phyloP scores from a whole-genome alignment of 2,329 filamentous ascomycete species.

The Colletotrichum sp. region DNA sequence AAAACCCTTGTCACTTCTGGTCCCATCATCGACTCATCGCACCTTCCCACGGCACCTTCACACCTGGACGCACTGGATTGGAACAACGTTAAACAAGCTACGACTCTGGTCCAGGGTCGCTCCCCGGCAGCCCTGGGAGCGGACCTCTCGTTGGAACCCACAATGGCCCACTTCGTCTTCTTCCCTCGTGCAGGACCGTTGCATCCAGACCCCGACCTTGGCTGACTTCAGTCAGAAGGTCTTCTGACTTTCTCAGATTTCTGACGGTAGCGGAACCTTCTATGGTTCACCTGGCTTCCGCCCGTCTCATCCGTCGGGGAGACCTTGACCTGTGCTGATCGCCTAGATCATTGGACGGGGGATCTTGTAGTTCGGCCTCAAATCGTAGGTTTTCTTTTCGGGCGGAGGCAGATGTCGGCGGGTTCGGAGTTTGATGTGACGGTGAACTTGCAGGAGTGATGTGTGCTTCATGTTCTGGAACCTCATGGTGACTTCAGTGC shows the following conservation, averaged over 20 bases:
- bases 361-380: not conserved
- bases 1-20: not conserved
- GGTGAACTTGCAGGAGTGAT: not conserved
- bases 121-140: conserved; percentile 7
- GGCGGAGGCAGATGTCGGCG: not conserved
- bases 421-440: not conserved
- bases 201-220: conserved; percentile 1
- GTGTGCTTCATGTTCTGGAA: not conserved
- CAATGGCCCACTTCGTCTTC: not conserved
- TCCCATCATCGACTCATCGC: conserved; percentile 1
- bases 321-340: not conserved
- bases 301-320: not conserved
- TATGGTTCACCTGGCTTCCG: not conserved
- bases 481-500: not conserved
- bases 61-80: not conserved
- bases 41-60: not conserved
- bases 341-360: not conserved
- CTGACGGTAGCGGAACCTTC: not conserved
- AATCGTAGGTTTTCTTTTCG: not conserved
- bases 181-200: not conserved
- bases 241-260: conserved; percentile 4
- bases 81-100: not conserved
- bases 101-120: not conserved
- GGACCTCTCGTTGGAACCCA: not conserved
- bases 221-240: not conserved